Evolutionary conservation across 768 basidiomycete species (phyloP).

Genomic region (Cubamyces lactineus): DNA sequence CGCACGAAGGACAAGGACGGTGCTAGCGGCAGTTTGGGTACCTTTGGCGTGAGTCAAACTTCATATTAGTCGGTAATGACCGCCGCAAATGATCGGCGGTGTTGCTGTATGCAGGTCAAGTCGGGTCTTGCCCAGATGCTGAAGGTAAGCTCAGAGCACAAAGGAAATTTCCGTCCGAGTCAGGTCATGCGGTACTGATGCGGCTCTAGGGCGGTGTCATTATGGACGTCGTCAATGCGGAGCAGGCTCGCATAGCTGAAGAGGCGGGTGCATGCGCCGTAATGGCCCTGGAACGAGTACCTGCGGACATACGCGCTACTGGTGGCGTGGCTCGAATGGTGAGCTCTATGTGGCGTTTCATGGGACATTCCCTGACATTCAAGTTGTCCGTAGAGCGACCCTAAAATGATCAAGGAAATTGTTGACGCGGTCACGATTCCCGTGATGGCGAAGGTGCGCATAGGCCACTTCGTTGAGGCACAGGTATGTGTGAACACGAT

Average conservation of each 20-base stretch:
- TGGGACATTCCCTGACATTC: conserved; percentile 1
- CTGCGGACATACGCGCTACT: conserved; percentile 89
- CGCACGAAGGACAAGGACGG: conserved; percentile 54
- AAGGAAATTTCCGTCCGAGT: background rate
- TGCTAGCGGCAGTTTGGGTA: conserved; percentile 64
- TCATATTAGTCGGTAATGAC: background rate
- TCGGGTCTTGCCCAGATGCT: conserved; percentile 97
- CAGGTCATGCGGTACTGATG: conserved; percentile 12
- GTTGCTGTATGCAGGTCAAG: conserved; percentile 63
- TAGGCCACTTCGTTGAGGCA: conserved; percentile 97
- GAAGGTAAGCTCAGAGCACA: conserved; percentile 50
- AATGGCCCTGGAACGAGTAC: conserved; percentile 95
- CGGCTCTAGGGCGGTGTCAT: conserved; percentile 73
- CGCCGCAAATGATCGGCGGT: background rate
- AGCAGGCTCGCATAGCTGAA: conserved; percentile 94
- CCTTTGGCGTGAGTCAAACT: conserved; percentile 59
- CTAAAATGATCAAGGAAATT: conserved; percentile 95
- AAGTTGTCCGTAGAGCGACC: conserved; percentile 77
- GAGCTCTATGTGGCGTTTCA: conserved; percentile 31
- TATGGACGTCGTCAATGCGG: conserved; percentile 92
- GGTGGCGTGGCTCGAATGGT: conserved; percentile 98
- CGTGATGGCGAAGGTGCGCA: conserved; percentile 95
- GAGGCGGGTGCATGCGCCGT: conserved; percentile 98
- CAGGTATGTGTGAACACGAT: conserved; percentile 53
- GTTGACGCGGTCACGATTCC: conserved; percentile 94